Conservation (phyloP, 306 rosid genomes). For the Crotalaria pallida region DNA sequence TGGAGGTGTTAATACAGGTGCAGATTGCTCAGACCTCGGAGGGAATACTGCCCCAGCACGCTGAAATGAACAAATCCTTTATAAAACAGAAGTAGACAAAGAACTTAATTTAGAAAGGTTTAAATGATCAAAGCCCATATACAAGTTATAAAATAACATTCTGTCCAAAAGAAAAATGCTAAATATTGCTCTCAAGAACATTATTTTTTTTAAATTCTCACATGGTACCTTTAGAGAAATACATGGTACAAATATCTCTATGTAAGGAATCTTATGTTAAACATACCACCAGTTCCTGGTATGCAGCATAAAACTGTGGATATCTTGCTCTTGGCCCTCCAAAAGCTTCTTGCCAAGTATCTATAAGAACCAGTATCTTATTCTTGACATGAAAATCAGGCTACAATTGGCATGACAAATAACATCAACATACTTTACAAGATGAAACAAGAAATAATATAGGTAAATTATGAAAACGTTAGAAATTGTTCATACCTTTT, state of each 20-base stretch:
- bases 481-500: constrained; percentile 63
- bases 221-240: neutral
- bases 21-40: constrained; percentile 73
- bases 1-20: constrained; percentile 89
- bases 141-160: neutral
- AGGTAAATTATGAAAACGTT: constrained; percentile 9
- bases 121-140: too few species aligned
- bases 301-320: constrained; percentile 94
- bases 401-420: constrained; percentile 51
- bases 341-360: constrained; percentile 99
- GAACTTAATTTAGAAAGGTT: neutral
- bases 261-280: neutral
- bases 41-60: constrained; percentile 98
- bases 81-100: neutral
- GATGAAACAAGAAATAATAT: constrained; percentile 16
- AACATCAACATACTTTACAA: constrained; percentile 23
- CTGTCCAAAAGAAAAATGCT: neutral
- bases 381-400: constrained; percentile 82
- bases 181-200: neutral
- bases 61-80: constrained; percentile 45
- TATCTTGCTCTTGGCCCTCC: constrained; percentile 98
- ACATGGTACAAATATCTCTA: neutral
- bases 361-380: constrained; percentile 82
- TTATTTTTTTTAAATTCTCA: neutral
- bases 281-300: constrained; percentile 87